These are phyloP conservation scores for Kitagawia praeruptora DNA, from an alignment of 129 eudicot species.

Conservation along the genomic window DNA sequence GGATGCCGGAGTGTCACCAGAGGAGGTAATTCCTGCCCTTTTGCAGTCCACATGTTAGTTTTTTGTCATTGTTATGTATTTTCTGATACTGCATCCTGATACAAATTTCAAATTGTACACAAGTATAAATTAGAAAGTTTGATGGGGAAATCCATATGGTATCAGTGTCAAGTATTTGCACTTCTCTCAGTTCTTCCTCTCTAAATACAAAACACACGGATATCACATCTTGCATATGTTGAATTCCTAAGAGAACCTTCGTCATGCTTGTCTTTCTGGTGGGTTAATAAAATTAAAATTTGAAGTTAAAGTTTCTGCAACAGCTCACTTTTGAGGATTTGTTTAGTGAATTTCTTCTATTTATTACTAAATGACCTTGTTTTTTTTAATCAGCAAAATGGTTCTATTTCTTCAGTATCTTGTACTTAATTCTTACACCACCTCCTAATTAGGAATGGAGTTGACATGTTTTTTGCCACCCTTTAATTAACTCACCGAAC, in stretches of 20 bases:
- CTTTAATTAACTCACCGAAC: not conserved
- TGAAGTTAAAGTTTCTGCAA: not conserved
- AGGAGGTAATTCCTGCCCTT: constrained; percentile 53
- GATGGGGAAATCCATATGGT: not conserved
- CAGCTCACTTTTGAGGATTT: not conserved
- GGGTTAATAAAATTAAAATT: not conserved
- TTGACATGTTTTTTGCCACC: not conserved
- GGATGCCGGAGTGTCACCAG: constrained; percentile 95
- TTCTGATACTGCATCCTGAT: not conserved
- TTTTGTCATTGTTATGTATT: not conserved
- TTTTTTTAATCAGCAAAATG: not conserved
- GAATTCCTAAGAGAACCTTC: not conserved
- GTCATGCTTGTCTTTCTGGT: not conserved
- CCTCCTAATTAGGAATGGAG: not conserved
- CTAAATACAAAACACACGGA: not conserved
- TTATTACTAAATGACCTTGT: not conserved
- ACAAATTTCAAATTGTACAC: not conserved
- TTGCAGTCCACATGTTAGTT: not conserved
- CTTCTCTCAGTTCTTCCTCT: not conserved
- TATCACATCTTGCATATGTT: not conserved
- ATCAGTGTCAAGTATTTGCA: not conserved
- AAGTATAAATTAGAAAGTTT: not conserved
- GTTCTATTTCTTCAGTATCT: not conserved
- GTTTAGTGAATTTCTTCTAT: not conserved
- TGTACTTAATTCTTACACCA: not conserved